phyloP scores from a whole-genome alignment of 306 rosid species.

The Elaeagnus macrophylla region DNA sequence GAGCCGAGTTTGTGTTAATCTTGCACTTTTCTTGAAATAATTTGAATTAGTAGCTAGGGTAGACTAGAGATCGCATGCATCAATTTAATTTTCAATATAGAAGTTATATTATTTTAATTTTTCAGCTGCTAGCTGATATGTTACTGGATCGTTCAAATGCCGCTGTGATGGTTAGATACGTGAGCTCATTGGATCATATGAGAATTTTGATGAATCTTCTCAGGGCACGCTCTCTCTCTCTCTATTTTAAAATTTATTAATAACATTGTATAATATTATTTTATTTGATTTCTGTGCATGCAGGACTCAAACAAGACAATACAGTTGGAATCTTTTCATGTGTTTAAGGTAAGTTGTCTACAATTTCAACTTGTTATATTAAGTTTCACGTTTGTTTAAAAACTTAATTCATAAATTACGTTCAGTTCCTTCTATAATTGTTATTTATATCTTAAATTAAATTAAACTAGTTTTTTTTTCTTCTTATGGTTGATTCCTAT shows the following conservation, averaged over 20 bases:
- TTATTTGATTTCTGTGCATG: constrained; percentile 7
- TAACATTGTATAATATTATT: too few relatives aligned
- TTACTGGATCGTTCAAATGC: constrained; percentile 10
- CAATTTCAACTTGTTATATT: neutral
- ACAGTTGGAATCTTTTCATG: constrained; percentile 7
- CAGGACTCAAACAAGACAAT: constrained; percentile 40
- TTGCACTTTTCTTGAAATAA: too few relatives aligned
- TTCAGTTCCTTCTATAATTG: too few relatives aligned
- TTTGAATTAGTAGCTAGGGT: too few relatives aligned
- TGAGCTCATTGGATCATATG: constrained; percentile 21
- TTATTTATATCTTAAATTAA: too few relatives aligned
- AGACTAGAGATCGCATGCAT: too few relatives aligned
- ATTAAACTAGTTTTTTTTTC: neutral
- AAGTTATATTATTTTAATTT: too few relatives aligned
- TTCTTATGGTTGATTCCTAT: neutral
- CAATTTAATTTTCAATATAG: too few relatives aligned
- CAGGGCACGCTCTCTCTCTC: constrained; percentile 7
- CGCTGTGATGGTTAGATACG: constrained; percentile 14
- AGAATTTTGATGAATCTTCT: constrained; percentile 21
- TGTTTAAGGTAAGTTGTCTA: constrained; percentile 35
- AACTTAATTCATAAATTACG: too few relatives aligned
- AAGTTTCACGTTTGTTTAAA: too few relatives aligned
- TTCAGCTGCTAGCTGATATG: constrained; percentile 18
- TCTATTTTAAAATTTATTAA: neutral
- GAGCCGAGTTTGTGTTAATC: too few relatives aligned